phyloP scores from a whole-genome alignment of 2,329 filamentous ascomycete genomes.

The Colletotrichum sp. region DNA sequence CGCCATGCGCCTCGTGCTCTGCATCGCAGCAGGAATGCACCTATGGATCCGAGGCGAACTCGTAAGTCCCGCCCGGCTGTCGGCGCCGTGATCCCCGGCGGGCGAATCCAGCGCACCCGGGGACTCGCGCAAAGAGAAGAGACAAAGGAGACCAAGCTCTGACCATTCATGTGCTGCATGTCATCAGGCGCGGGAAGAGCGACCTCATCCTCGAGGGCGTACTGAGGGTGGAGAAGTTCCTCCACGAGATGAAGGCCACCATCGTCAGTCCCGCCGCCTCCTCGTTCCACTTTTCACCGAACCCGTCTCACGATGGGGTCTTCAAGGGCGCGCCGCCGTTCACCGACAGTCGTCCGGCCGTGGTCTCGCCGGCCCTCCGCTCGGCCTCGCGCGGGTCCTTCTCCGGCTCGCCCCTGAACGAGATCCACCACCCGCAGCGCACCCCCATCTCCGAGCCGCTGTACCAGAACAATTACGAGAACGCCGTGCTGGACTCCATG shows the following conservation, averaged over 20 bases:
- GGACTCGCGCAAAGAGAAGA: background rate
- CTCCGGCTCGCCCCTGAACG: slow-evolving; percentile 24
- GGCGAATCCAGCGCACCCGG: background rate
- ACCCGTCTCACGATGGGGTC: slow-evolving; percentile 5
- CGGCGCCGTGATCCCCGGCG: slow-evolving; percentile 5
- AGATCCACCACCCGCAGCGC: slow-evolving; percentile 22
- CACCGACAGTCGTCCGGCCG: slow-evolving; percentile 8
- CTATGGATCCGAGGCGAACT: slow-evolving; percentile 48
- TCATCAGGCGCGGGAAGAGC: slow-evolving; percentile 49
- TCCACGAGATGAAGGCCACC: slow-evolving; percentile 48
- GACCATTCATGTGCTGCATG: slow-evolving; percentile 1
- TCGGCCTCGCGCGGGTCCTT: slow-evolving; percentile 26
- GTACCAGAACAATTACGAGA: slow-evolving; percentile 39
- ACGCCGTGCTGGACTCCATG: slow-evolving; percentile 53
- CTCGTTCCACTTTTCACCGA: slow-evolving; percentile 7
- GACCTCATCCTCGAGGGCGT: slow-evolving; percentile 57
- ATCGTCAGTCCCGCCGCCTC: slow-evolving; percentile 34
- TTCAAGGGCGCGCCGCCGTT: slow-evolving; percentile 9
- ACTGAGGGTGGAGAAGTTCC: slow-evolving; percentile 49
- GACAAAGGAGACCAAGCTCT: background rate
- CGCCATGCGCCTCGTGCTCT: slow-evolving; percentile 46
- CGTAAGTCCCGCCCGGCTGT: slow-evolving; percentile 35
- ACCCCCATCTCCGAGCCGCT: slow-evolving; percentile 27
- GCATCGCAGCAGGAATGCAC: slow-evolving; percentile 42
- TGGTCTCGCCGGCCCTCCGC: slow-evolving; percentile 25